These are phyloP conservation scores for Byssothecium circinans DNA, from an alignment of 2,329 filamentous ascomycete genomes.

Conservation along the genomic window DNA sequence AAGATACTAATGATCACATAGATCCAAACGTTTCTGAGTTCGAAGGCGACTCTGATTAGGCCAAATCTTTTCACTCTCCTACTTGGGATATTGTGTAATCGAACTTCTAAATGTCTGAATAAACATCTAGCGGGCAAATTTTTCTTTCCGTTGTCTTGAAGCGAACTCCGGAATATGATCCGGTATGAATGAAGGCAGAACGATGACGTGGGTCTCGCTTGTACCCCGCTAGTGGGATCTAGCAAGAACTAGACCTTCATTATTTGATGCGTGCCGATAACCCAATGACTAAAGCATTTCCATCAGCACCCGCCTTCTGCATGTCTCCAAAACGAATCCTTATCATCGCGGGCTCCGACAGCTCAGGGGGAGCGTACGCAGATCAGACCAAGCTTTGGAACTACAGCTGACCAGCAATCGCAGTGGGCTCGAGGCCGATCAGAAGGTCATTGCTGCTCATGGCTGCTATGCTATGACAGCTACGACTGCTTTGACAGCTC, in stretches of 20 bases:
- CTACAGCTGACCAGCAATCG: conserved; percentile 19
- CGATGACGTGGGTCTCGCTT: conserved; percentile 21
- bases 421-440: conserved; percentile 92
- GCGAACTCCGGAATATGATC: background rate
- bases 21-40: conserved; percentile 14
- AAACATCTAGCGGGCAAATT: background rate
- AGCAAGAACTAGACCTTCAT: too few species aligned
- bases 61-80: background rate
- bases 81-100: too few species aligned
- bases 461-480: conserved; percentile 95
- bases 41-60: conserved; percentile 15
- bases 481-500: conserved; percentile 92
- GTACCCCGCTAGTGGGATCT: conserved; percentile 28
- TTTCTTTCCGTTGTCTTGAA: background rate
- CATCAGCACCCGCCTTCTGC: background rate
- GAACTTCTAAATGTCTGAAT: too few species aligned
- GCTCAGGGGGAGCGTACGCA: conserved; percentile 82
- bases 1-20: background rate
- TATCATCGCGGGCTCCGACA: conserved; percentile 85
- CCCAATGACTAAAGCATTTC: background rate
- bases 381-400: conserved; percentile 15
- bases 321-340: conserved; percentile 61
- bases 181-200: background rate
- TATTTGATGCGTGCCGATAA: conserved; percentile 7
- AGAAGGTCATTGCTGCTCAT: conserved; percentile 91